These are phyloP conservation scores for Nemania sp. DNA, from an alignment of 2,329 filamentous ascomycete genomes.

Conservation along the genomic window DNA sequence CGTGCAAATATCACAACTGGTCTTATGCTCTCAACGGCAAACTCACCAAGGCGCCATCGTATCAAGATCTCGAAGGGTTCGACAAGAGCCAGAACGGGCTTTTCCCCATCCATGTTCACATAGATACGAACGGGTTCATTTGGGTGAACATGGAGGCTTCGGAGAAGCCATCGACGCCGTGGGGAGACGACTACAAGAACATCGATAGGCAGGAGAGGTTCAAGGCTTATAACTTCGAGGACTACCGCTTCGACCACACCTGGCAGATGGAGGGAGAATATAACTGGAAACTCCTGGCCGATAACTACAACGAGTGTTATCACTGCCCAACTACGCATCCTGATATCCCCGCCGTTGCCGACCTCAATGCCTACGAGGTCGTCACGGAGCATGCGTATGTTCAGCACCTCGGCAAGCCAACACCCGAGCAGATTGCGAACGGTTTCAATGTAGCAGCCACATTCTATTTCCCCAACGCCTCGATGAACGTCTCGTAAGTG, in stretches of 20 bases:
- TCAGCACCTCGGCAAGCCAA: slow-evolving; percentile 43
- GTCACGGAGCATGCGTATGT: slow-evolving; percentile 53
- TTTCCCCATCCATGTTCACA: slow-evolving; percentile 56
- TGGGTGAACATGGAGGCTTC: slow-evolving; percentile 60
- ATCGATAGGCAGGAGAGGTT: slow-evolving; percentile 26
- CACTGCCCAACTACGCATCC: slow-evolving; percentile 64
- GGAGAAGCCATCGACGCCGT: slow-evolving; percentile 50
- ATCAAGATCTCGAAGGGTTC: slow-evolving; percentile 59
- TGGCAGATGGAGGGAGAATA: slow-evolving; percentile 61
- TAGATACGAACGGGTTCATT: slow-evolving; percentile 58
- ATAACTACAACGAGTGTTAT: slow-evolving; percentile 70
- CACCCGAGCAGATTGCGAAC: slow-evolving; percentile 23
- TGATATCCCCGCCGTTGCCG: slow-evolving; percentile 58
- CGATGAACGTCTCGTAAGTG: slow-evolving; percentile 29
- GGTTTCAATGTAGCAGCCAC: slow-evolving; percentile 28
- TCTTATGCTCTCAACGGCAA: slow-evolving; percentile 61
- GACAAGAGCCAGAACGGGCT: slow-evolving; percentile 59
- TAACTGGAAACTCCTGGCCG: slow-evolving; percentile 64
- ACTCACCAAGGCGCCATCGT: slow-evolving; percentile 63
- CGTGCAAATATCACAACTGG: slow-evolving; percentile 67
- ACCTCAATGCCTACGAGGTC: slow-evolving; percentile 59
- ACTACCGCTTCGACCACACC: slow-evolving; percentile 60
- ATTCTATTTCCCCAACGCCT: slow-evolving; percentile 28
- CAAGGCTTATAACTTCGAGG: slow-evolving; percentile 42
- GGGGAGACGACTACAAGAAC: slow-evolving; percentile 49